Base-by-base conservation (phyloP, 108 stramenopile genomes). In the Skeletonema costatum region DNA sequence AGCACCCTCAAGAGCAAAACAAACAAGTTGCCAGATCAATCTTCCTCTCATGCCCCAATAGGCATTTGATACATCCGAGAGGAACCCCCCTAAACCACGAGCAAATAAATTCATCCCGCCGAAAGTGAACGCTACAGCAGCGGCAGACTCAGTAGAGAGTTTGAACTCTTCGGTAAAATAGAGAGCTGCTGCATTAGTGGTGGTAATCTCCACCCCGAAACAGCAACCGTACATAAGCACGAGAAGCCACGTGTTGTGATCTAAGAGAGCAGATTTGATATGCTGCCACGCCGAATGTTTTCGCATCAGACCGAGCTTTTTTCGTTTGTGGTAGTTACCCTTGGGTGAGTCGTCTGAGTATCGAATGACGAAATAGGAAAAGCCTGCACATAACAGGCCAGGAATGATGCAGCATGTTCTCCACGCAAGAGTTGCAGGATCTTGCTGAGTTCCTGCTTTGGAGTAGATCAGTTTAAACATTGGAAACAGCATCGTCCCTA, bases 141-240 rank as follows among this genome's bases (percentile, higher is more conserved):
- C 91, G 10, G 96, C 93, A 62, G 77, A 51, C 60, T 86, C 93
- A n/a, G 87, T 87, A 10, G 78, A 81, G n/a, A 88, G 78, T 56
- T 86, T 87, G 64, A 93, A 93, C 51, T 88, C 74, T 82, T 95
- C 92, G 46, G 79, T 68, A 51, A 96, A 96, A 80, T 95, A 96
- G 0, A 91, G 67, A 32, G 93, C 88, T 4, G 88, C 81, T 25
- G 82, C 87, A 78, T 94, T 93, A 72, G 76, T 87, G 70, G 92
- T 87, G 16, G 92, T 93, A 16, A 97, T 64, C 68, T 97, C 96
- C 2, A 92, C 91, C 12, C 96, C 96, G 61, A 97, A 95, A 44
- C 94, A 95, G 39, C 88, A 92, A n/a, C 88, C 94, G 73, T 97
- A 97, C 72, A 94, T 93, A 16, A 92, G 30, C 60, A 82, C 64